Evolutionary conservation across 441 rosid genomes (phyloP).

Genomic region (Daphne laureola): DNA sequence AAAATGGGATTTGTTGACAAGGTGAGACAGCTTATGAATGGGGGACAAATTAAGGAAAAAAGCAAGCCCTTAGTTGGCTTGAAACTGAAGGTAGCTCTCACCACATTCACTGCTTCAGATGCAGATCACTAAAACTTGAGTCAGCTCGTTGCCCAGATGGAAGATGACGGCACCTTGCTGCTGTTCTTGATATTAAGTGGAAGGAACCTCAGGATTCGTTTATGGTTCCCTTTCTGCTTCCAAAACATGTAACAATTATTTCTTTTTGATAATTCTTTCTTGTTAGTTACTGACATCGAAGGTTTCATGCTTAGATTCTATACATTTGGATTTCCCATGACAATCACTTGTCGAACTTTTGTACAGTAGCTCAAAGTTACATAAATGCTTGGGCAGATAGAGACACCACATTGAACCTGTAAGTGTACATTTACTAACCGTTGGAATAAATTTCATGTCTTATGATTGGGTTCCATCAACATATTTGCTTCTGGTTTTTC

Average conservation of each 20-base stretch:
- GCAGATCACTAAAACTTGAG: slow-evolving; percentile 32
- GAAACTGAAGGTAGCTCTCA: slow-evolving; percentile 33
- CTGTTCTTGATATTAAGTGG: slow-evolving; percentile 12
- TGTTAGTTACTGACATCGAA: neutral
- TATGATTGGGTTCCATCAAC: too few species aligned
- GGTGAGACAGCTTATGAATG: slow-evolving; percentile 39
- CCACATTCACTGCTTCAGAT: slow-evolving; percentile 37
- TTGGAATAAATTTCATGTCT: too few species aligned
- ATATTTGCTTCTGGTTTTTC: too few species aligned
- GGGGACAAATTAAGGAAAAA: slow-evolving; percentile 32
- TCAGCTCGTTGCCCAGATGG: slow-evolving; percentile 35
- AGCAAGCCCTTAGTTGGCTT: slow-evolving; percentile 47
- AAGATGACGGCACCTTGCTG: slow-evolving; percentile 28
- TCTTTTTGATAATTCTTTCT: neutral
- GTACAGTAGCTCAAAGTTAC: slow-evolving; percentile 1
- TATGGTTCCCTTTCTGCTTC: neutral
- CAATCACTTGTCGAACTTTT: slow-evolving; percentile 6
- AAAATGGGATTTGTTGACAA: slow-evolving; percentile 38
- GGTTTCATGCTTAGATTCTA: slow-evolving; percentile 8
- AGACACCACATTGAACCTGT: too few species aligned
- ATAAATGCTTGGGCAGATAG: too few species aligned
- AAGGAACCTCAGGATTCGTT: slow-evolving; percentile 11
- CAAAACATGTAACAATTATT: slow-evolving; percentile 14
- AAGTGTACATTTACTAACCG: too few species aligned
- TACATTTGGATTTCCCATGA: slow-evolving; percentile 12